Base-by-base conservation (phyloP, 768 basidiomycete species). In the Strobilomyces dryophilus region DNA sequence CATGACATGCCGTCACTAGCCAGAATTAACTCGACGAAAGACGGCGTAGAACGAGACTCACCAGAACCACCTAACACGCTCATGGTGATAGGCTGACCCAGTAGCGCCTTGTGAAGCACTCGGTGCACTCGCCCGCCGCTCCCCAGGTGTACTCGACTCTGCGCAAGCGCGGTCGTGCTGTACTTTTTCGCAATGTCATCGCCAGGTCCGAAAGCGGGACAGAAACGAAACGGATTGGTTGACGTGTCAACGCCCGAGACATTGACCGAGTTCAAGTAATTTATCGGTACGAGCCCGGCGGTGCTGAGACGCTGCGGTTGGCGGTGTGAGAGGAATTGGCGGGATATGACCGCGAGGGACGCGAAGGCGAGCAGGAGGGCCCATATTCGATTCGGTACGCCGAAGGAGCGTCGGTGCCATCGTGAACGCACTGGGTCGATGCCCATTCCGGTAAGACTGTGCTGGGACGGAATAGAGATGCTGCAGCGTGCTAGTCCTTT, bases 1-100 rank as follows among this genome's bases (percentile, higher is more conserved):
- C 94, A 64, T 95, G 89, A 66, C 94, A 98, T 1, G 94, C 83
- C 50, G 94, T 93, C 18, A 97, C 94, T 94, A 58, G 55, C n/a
- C 34, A 48, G 39, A 26, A 41, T 53, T 9, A 64, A 24, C 27
- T 29, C 2, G 11, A 27, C 27, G 21, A 29, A n/a, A 37, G 8
- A 11, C 3, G 14, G 4, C 27, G n/a, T 20, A 18, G 4, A 15
- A 36, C 39, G 20, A 45, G 8, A 69, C 83, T 66, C 63, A 95
- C 93, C 77, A 56, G 92, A 95, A 53, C 93, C 92, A 37, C 94
- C 94, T 18, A 97, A 64, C 34, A 97, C 80, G 67, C 89, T 91
- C 61, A 97, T 92, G 8, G 92, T 95, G 14, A 97, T 80, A 3
- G 92, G 91, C 51, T 84, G 82, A 8, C 92, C 94, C 6, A 85